Base-by-base conservation (phyloP, 306 rosid genomes). In the Betula pendula region DNA sequence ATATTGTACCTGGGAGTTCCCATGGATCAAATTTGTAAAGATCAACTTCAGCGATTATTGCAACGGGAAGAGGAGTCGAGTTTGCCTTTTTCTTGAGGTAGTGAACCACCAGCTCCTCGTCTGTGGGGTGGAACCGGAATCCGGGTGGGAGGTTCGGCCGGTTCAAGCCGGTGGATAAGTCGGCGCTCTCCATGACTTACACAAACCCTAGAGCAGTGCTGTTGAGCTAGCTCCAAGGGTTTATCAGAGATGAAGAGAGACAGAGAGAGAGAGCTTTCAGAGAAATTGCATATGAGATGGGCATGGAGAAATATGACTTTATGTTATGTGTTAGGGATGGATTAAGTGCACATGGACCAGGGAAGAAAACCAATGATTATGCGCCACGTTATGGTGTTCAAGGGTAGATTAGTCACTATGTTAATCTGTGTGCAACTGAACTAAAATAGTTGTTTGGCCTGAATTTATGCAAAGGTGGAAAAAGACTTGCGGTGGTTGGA, bases 1-100 rank as follows among this genome's bases (percentile, higher is more conserved):
- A 27, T 9, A 8, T 43, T 22, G 9, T 72, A 92, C 98, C 97
- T 58, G 97, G 98, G 20, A 95, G 89, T 82, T 95, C 96, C 98
- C 97, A 95, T 0, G 98, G 98, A 75, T 95, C 98, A 40, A 89
- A 95, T 85, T 95, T 95, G 88, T 95, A 92, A 60, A 95, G 96
- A 77, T 95, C 96, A 47, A 95, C 96, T 45, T 95, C 98, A 14
- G 98, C 96, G 81, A 95, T 89, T 50, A 95, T 87, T 72, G 93
- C 82, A 1, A 90, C 92, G 0, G 97, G 98, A 11, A 95, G 84
- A 56, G 97, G 96, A 33, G 82, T 83, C 0, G 97, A 92, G 65
- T 80, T 53, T 29, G 77, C 60, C 80, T 89, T 90, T 72, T 90
- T 92, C 96, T 95, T 95, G 51, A 92, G 97, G 78, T 95, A 95